Percentiles rank a stretch among this genome's conserved stretches.
These are phyloP conservation scores for Russula olivacea DNA, from an alignment of 768 basidiomycete species.

Conservation along the genomic window DNA sequence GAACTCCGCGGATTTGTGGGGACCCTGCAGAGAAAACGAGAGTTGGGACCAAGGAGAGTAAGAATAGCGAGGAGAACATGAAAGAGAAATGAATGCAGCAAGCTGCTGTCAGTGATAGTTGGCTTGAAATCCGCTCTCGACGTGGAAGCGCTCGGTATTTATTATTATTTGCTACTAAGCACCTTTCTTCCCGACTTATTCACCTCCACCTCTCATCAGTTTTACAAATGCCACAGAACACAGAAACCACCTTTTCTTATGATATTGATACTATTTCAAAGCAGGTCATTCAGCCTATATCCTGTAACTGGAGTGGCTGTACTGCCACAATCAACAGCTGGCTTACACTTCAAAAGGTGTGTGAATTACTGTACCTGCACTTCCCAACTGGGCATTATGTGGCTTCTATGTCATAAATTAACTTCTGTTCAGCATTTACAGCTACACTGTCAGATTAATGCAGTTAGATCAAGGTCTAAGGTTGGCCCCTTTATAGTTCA, in stretches of 20 bases:
- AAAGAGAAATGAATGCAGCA: conserved; percentile 2
- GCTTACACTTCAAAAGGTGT: conserved; percentile 14
- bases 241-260: neutral
- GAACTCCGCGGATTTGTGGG: conserved; percentile 52
- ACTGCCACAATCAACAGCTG: conserved; percentile 10
- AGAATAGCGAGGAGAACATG: conserved; percentile 10
- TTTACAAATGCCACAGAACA: neutral
- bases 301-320: conserved; percentile 16
- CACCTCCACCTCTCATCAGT: neutral
- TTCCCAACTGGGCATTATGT: neutral
- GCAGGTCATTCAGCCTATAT: conserved; percentile 23
- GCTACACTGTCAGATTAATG: neutral
- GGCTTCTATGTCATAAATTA: neutral
- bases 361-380: neutral
- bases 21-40: conserved; percentile 24
- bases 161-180: neutral
- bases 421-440: conserved; percentile 5
- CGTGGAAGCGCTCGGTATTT: conserved; percentile 6
- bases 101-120: neutral
- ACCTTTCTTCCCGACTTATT: neutral
- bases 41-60: neutral
- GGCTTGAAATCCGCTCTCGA: neutral
- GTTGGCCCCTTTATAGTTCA: neutral
- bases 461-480: neutral
- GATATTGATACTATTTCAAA: conserved; percentile 17